Conservation (phyloP, 2,329 filamentous ascomycete genomes). For the Rhynchosporium graminicola region DNA sequence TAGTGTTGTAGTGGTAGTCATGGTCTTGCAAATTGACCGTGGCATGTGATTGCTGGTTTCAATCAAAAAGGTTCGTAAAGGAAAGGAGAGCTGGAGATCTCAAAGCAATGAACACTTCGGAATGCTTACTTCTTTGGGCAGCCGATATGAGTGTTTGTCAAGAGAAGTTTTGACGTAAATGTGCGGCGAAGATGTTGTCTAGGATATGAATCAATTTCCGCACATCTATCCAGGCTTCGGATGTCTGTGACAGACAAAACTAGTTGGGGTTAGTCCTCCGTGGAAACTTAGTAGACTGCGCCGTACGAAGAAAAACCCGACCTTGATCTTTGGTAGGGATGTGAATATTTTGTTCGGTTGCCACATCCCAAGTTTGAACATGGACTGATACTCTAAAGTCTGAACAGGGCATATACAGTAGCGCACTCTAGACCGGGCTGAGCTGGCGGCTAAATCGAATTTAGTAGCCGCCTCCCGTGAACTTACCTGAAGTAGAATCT, state of each 20-base stretch:
- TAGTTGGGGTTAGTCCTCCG: not conserved
- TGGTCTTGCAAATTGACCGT: slow-evolving; percentile 3
- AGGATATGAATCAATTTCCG: slow-evolving; percentile 2
- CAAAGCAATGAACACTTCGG: slow-evolving; percentile 5
- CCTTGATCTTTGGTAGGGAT: not conserved
- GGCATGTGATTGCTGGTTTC: slow-evolving; percentile 8
- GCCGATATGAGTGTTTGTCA: slow-evolving; percentile 4
- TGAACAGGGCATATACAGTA: not conserved
- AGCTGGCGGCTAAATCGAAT: slow-evolving; percentile 1
- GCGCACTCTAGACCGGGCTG: not conserved
- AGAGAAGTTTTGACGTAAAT: slow-evolving; percentile 5
- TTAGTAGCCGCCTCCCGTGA: not conserved
- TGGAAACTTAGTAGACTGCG: not conserved
- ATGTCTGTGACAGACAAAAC: not conserved
- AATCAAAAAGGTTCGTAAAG: slow-evolving; percentile 1
- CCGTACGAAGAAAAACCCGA: not conserved
- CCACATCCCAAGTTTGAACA: not conserved
- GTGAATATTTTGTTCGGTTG: not conserved
- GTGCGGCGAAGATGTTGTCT: slow-evolving; percentile 8
- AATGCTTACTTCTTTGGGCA: slow-evolving; percentile 2
- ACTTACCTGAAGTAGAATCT: not conserved
- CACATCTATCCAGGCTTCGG: not conserved
- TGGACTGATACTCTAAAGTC: not conserved
- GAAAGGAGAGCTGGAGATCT: slow-evolving; percentile 4
- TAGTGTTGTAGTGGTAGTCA: slow-evolving; percentile 1